These are phyloP conservation scores for Aureobasidium mangrovei DNA, from an alignment of 2,329 filamentous ascomycete species.

Conservation along the genomic window DNA sequence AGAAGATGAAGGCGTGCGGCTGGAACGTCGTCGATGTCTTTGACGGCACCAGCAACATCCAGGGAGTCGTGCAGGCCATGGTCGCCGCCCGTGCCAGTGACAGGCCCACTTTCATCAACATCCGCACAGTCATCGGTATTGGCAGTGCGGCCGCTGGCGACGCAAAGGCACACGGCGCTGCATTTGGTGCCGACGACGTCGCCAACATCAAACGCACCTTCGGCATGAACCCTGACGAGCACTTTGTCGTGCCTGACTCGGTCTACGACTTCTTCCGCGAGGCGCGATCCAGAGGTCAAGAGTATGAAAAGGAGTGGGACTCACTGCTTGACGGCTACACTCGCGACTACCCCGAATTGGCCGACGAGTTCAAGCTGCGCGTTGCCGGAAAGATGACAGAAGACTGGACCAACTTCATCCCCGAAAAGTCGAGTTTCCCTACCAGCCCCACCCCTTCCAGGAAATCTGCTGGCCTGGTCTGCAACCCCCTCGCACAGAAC, in stretches of 20 bases:
- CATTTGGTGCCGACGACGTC: slow-evolving; percentile 47
- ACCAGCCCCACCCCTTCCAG: slow-evolving; percentile 41
- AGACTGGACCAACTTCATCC: slow-evolving; percentile 44
- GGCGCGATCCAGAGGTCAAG: slow-evolving; percentile 37
- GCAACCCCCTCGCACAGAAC: slow-evolving; percentile 28
- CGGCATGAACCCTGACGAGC: slow-evolving; percentile 40
- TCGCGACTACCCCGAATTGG: slow-evolving; percentile 41
- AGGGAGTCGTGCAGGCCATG: slow-evolving; percentile 41
- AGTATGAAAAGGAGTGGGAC: slow-evolving; percentile 42
- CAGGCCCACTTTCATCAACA: slow-evolving; percentile 49
- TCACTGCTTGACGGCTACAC: slow-evolving; percentile 36
- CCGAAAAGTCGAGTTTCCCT: slow-evolving; percentile 37
- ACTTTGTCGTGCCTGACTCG: slow-evolving; percentile 32
- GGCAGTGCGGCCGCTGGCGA: slow-evolving; percentile 42
- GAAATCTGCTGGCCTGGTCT: slow-evolving; percentile 41
- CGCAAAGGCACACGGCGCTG: slow-evolving; percentile 50
- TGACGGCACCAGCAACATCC: slow-evolving; percentile 47
- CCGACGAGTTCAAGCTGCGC: slow-evolving; percentile 40
- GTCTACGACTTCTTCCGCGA: slow-evolving; percentile 47
- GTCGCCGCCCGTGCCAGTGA: slow-evolving; percentile 27
- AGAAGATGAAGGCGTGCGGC: slow-evolving; percentile 48
- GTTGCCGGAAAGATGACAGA: slow-evolving; percentile 39
- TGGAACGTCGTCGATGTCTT: slow-evolving; percentile 48
- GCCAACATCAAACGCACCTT: slow-evolving; percentile 45
- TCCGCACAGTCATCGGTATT: slow-evolving; percentile 48